Evolutionary conservation across 1,284 basidiomycete species (phyloP).

Genomic region (Ganoderma leucocontextum): DNA sequence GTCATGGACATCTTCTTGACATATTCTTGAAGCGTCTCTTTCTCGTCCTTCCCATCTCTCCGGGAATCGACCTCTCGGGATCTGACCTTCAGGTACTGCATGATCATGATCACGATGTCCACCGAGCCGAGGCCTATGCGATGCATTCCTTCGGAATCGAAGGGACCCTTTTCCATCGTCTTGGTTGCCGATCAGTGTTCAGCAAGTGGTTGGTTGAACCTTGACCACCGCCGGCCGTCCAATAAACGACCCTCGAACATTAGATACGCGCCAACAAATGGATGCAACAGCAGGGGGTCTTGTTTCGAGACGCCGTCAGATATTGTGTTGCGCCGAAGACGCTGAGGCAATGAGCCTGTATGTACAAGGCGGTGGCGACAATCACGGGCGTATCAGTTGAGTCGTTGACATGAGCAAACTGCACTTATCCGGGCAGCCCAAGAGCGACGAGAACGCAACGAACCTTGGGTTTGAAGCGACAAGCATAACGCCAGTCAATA

Average conservation of each 20-base stretch:
- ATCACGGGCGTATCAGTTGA: constrained; percentile 28
- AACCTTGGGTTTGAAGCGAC: background rate
- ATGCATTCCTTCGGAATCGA: background rate
- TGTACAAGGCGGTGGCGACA: constrained; percentile 28
- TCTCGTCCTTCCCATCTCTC: background rate
- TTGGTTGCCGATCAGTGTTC: constrained; percentile 2
- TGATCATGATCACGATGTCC: constrained; percentile 24
- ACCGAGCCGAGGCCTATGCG: background rate
- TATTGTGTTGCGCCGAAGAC: background rate
- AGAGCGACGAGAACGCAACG: constrained; percentile 8
- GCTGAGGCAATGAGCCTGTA: constrained; percentile 17
- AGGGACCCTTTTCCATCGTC: constrained; percentile 1
- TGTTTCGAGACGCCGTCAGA: background rate
- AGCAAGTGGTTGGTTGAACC: background rate
- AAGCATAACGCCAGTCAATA: constrained; percentile 20
- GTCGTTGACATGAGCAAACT: constrained; percentile 26
- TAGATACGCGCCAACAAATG: background rate
- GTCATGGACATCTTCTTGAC: constrained; percentile 9
- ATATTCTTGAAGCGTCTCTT: background rate
- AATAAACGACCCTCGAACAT: background rate
- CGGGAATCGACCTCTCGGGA: background rate
- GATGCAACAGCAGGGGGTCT: background rate
- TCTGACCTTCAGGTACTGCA: constrained; percentile 16
- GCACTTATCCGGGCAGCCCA: constrained; percentile 19
- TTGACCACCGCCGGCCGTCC: background rate